Evolutionary conservation across 202 grass and related monocot genomes (phyloP).

Genomic region (Cymbopogon flexuosus): DNA sequence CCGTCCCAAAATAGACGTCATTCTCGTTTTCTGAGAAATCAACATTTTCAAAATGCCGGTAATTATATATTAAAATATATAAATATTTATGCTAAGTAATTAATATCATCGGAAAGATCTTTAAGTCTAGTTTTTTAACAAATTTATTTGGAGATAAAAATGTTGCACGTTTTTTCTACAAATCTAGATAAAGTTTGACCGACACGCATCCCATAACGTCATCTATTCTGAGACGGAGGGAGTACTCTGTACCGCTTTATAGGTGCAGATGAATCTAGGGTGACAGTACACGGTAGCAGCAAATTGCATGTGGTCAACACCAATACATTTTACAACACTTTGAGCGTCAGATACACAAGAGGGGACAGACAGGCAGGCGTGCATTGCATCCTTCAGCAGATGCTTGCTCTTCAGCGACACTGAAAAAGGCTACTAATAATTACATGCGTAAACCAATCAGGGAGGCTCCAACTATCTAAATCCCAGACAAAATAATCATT

Average conservation of each 20-base stretch:
- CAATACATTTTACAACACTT: slow-evolving; percentile 50
- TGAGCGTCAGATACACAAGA: slow-evolving; percentile 32
- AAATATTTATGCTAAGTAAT: too few relatives aligned
- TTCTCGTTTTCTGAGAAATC: too few relatives aligned
- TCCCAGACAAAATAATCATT: slow-evolving; percentile 66
- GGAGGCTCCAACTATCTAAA: slow-evolving; percentile 49
- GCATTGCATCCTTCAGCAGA: slow-evolving; percentile 18
- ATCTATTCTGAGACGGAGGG: too few relatives aligned
- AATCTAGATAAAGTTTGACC: too few relatives aligned
- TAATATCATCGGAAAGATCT: too few relatives aligned
- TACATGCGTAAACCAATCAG: slow-evolving; percentile 68
- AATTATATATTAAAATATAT: too few relatives aligned
- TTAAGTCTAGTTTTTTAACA: too few relatives aligned
- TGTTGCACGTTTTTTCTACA: too few relatives aligned
- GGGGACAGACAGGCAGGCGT: slow-evolving; percentile 21
- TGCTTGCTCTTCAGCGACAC: slow-evolving; percentile 38
- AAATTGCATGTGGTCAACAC: slow-evolving; percentile 36
- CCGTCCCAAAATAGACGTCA: too few relatives aligned
- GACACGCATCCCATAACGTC: too few relatives aligned
- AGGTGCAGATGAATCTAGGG: slow-evolving; percentile 4
- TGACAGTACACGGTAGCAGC: slow-evolving; percentile 22
- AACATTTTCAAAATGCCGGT: too few relatives aligned
- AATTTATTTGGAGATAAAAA: too few relatives aligned
- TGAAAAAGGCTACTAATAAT: slow-evolving; percentile 40
- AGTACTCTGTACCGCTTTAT: neutral